Conservation (phyloP, 495 filamentous ascomycete species). For the Cryomyces antarcticus region DNA sequence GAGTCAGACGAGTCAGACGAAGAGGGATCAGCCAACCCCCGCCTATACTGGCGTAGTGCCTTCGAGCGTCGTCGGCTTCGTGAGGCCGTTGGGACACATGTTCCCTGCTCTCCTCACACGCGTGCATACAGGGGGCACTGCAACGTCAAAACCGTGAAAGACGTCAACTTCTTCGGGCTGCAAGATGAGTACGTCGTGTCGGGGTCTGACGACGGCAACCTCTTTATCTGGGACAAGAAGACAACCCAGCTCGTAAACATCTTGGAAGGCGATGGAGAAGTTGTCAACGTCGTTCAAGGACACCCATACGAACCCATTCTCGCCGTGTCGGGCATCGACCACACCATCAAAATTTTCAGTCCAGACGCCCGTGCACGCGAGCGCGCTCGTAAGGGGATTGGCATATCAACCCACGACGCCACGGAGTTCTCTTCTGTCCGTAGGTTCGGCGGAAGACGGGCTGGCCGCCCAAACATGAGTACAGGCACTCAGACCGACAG, state of each 20-base stretch:
- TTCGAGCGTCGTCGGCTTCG: slow-evolving; percentile 21
- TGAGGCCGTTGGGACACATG: slow-evolving; percentile 28
- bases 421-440: slow-evolving; percentile 20
- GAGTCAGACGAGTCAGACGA: slow-evolving; percentile 18
- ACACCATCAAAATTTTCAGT: slow-evolving; percentile 59
- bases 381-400: slow-evolving; percentile 33
- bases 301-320: slow-evolving; percentile 55
- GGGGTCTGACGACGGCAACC: slow-evolving; percentile 45
- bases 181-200: slow-evolving; percentile 59
- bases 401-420: slow-evolving; percentile 22
- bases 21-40: slow-evolving; percentile 12
- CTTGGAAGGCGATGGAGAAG: slow-evolving; percentile 48
- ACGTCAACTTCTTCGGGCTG: slow-evolving; percentile 52
- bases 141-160: slow-evolving; percentile 57
- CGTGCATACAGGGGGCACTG: slow-evolving; percentile 45
- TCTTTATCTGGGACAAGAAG: slow-evolving; percentile 54
- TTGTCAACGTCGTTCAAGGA: slow-evolving; percentile 56
- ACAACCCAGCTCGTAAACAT: slow-evolving; percentile 45
- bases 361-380: slow-evolving; percentile 38
- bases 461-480: slow-evolving; percentile 1
- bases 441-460: not conserved
- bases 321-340: slow-evolving; percentile 52
- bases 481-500: not conserved
- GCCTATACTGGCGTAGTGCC: slow-evolving; percentile 19
- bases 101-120: slow-evolving; percentile 37